These are phyloP conservation scores for Sporisorium iseilematis-ciliati DNA, from an alignment of 1,284 basidiomycete genomes.

Conservation along the genomic window DNA sequence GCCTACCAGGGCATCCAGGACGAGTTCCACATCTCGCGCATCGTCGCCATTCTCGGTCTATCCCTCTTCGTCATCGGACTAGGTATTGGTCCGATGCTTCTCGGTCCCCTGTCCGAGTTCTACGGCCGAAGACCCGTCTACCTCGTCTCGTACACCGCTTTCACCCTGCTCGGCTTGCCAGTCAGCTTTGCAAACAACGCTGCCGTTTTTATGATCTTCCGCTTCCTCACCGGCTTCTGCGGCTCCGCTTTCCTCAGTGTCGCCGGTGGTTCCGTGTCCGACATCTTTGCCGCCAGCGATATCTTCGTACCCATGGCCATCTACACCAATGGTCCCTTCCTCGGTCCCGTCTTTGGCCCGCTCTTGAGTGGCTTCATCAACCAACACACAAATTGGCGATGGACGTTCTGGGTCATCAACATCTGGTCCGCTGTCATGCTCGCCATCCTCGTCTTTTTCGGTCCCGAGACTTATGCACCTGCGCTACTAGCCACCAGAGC, in stretches of 20 bases:
- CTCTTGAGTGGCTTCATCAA: conserved; percentile 63
- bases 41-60: conserved; percentile 80
- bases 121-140: conserved; percentile 72
- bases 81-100: conserved; percentile 63
- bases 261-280: conserved; percentile 56
- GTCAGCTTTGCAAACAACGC: conserved; percentile 66
- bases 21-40: conserved; percentile 76
- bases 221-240: conserved; percentile 65
- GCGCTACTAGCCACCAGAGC: conserved; percentile 63
- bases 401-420: conserved; percentile 66
- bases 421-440: conserved; percentile 63
- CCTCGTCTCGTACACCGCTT: conserved; percentile 49
- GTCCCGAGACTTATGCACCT: conserved; percentile 68
- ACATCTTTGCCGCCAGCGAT: conserved; percentile 63
- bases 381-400: conserved; percentile 65
- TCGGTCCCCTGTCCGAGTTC: conserved; percentile 75
- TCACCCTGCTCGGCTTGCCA: conserved; percentile 52
- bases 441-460: conserved; percentile 61
- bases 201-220: conserved; percentile 63
- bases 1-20: conserved; percentile 70
- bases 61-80: conserved; percentile 76
- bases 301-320: conserved; percentile 66
- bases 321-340: conserved; percentile 68
- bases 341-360: conserved; percentile 59
- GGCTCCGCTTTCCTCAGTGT: conserved; percentile 65